Evolutionary conservation across 352 stramenopile genomes (phyloP).

Genomic region (Phytophthora crassamura): DNA sequence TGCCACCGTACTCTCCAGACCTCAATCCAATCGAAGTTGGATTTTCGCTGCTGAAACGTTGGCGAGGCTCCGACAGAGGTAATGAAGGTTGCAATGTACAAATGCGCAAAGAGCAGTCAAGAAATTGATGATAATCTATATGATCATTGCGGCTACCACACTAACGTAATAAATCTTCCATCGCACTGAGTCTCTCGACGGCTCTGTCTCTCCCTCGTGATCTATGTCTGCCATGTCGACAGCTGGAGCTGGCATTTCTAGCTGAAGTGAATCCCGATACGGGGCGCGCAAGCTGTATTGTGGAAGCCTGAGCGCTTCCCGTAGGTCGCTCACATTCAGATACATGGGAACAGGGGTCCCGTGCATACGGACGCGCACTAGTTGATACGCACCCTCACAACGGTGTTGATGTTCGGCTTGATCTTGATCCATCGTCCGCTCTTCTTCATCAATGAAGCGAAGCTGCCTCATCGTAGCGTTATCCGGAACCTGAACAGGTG

Average conservation of each 20-base stretch:
- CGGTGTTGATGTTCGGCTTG: background rate
- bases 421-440: background rate
- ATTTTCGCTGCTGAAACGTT: slow-evolving; percentile 6
- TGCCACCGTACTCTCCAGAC: slow-evolving; percentile 2
- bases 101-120: slow-evolving; percentile 3
- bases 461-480: slow-evolving; percentile 6
- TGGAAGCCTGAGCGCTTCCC: background rate
- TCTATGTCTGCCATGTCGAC: background rate
- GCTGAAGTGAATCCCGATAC: background rate
- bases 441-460: background rate
- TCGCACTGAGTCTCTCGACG: too few species aligned
- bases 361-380: background rate
- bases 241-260: background rate
- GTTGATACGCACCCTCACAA: background rate
- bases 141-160: too few species aligned
- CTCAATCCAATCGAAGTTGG: slow-evolving; percentile 3
- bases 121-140: background rate
- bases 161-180: too few species aligned
- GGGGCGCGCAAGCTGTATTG: slow-evolving; percentile 6
- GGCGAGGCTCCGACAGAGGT: background rate
- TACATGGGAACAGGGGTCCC: background rate
- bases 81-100: slow-evolving; percentile 6
- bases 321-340: background rate
- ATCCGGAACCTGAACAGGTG: background rate
- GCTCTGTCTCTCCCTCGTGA: too few species aligned